Base-by-base conservation (phyloP, 257 asterid genomes). In the Anisodus acutangulus region DNA sequence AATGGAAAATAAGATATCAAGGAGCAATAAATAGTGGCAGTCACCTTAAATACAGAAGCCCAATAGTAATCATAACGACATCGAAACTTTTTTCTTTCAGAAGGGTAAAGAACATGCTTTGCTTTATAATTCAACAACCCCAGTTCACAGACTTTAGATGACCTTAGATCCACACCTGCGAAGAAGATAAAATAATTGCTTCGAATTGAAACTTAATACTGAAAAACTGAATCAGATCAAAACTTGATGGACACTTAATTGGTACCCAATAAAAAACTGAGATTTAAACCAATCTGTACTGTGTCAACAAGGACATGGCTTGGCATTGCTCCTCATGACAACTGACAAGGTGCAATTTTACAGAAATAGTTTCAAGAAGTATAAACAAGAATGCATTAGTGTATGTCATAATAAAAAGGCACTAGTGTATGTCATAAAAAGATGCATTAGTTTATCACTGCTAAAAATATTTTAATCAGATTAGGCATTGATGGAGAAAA, bases 31-130 rank as follows among this genome's bases (percentile, higher is more conserved):
- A 39, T 13, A 79, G 35, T 82, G 78, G 84, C 80, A 69, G 84
- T 86, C 87, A 96, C 99, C 99, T 96, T 88, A 88, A 96, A 93
- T 16, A 96, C 94, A 85, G 99, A 93, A 83, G 99, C 98, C 99
- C 98, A 96, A 57, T 96, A 96, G 90, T 96, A 96, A 89, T 96
- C 99, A 86, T 90, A 93, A 86, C 86, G 99, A 86, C 99, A 96
- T 72, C 99, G 94, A 70, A 91, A 95, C 82, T 91, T 96, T 88
- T 90, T 93, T 60, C 92, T 88, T 83, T 93, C 98, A 71, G 85
- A 87, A 17, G 97, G 97, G 86, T 95, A 89, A 85, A 96, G 94
- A 9, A 92, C 98, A 86, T 89, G 91, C 88, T 95, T 97, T 71
- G 98, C 99, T 86, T 91, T 93, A 84, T 95, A 95, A 88, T 95